Evolutionary conservation across 805 yeast genomes (phyloP), one percentile per base, ranked within the genome.

Genomic region (Isabelozyma pseudorhagii): DNA sequence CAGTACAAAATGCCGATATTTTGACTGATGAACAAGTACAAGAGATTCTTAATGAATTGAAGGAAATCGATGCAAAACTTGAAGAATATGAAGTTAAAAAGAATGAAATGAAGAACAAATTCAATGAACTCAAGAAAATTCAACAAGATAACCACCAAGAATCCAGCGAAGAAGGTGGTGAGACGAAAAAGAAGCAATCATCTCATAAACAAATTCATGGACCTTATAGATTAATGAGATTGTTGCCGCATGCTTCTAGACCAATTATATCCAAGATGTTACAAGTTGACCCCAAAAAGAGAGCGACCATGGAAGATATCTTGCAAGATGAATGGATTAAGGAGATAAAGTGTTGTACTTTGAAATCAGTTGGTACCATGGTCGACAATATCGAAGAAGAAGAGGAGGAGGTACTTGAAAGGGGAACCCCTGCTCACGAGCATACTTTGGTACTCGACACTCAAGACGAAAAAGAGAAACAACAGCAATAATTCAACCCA

Each of bases 201-300:
- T 56, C 58, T 29, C 78, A 73, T 57, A 81, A 80, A 56, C 84
- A 83, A 53, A 82, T 87, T 21, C 91, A 87, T 59, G 96, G 96
- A 6, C 93, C 94, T 9, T 88, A 88, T 68, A 75, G 96, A 62
- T 71, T 88, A 55, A 81, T 88, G 85, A 80, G 96, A 68, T 70
- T 88, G 46, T 68, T 88, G 38, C 96, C 96, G 4, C 96, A 88
- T 64, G 91, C 93, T 7, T 74, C 94, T 13, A 78, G 96, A 66
- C 94, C 93, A 10, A 72, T 88, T 9, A 74, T 88, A 29, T 83
- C 87, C 21, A 75, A 69, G 50, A 86, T 88, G 83, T 67, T 88
- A 27, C 75, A 75, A 46, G 72, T 85, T 13, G 89, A 87, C 54
- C 84, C 87, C 9, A 49, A 50, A 1, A 71, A 77, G 50, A 77